Base-by-base conservation (phyloP, 2,329 filamentous ascomycete species). In the Nemania bipapillata region DNA sequence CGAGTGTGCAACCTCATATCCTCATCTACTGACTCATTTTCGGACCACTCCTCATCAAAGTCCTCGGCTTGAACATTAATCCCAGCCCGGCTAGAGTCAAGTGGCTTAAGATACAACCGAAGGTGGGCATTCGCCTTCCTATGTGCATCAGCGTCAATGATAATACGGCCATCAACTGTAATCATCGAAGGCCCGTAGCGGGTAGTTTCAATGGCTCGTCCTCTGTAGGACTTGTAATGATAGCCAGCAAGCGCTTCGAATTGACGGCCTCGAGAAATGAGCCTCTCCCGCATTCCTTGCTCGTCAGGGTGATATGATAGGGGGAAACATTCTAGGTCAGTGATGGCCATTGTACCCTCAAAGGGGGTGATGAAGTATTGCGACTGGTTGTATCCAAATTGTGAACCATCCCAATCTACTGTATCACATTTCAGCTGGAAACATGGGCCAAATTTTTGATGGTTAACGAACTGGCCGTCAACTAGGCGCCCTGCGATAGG, bases 321-420 rank as follows among this genome's bases (percentile, higher is more conserved):
- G 0, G 80, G 80, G 17, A 74, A 79, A 2, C 77, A 74, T 0
- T 73, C 73, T 0, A 81, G 71, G 0, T 71, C 73, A 0, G 60
- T 70, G 24, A 81, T 77, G 6, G 70, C 72, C 3, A 73, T 72
- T 42, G 70, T 68, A 1, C 79, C 78, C 0, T 66, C 15, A 35
- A 77, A 82, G 0, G 73, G 50, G 11, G 50, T 37, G 63, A 81
- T 79, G 28, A 26, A 67, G 7, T 76, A 35, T 9, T 62, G 64
- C 0, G 73, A 75, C 0, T 67, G 74, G 2, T 66, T 66, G 55
- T 75, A 79, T 5, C 80, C 80, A 49, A 74, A 77, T 0, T 40
- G 60, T 30, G 77, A 73, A 7, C 80, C 76, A 45, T 81, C 78
- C 79, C 79, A 81, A 58, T 81, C 78, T 1, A 82, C 60, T 17